Conservation (phyloP, 208 protist species). For the Trypanosoma melophagium region DNA sequence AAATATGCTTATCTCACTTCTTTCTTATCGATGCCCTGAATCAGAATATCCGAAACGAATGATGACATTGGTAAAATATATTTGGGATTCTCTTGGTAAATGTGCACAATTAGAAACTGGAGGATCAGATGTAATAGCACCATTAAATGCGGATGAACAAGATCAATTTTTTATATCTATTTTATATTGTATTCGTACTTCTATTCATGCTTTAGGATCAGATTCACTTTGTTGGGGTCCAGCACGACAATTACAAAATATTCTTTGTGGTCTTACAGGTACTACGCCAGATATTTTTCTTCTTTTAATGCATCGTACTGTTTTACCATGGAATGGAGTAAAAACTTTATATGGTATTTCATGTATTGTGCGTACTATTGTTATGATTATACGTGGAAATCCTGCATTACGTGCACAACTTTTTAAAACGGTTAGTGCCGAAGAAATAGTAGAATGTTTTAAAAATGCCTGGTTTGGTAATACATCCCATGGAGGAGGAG, state of each 20-base stretch:
- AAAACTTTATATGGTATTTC: conserved; percentile 25
- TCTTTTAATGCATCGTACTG: conserved; percentile 45
- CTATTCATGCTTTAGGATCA: conserved; percentile 23
- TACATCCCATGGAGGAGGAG: conserved; percentile 7
- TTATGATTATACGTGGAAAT: conserved; percentile 33
- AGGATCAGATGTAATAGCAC: background rate
- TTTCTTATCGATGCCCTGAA: conserved; percentile 28
- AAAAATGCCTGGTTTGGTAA: conserved; percentile 37
- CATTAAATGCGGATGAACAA: conserved; percentile 10
- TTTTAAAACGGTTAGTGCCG: conserved; percentile 30
- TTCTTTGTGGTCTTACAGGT: conserved; percentile 25
- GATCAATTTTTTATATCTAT: conserved; percentile 32
- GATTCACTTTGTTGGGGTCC: conserved; percentile 17
- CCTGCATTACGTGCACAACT: conserved; percentile 21
- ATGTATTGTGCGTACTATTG: conserved; percentile 34
- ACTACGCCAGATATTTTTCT: conserved; percentile 37
- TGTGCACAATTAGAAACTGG: conserved; percentile 25
- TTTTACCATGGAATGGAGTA: conserved; percentile 47
- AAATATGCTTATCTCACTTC: conserved; percentile 31
- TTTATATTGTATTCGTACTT: conserved; percentile 34
- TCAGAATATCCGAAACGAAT: conserved; percentile 29
- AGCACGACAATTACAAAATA: conserved; percentile 46
- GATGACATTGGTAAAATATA: conserved; percentile 27
- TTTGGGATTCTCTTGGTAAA: conserved; percentile 35
- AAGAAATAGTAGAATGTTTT: conserved; percentile 35